These are phyloP conservation scores for Kwoniella sp. DNA, from an alignment of 768 basidiomycete genomes.

Conservation along the genomic window DNA sequence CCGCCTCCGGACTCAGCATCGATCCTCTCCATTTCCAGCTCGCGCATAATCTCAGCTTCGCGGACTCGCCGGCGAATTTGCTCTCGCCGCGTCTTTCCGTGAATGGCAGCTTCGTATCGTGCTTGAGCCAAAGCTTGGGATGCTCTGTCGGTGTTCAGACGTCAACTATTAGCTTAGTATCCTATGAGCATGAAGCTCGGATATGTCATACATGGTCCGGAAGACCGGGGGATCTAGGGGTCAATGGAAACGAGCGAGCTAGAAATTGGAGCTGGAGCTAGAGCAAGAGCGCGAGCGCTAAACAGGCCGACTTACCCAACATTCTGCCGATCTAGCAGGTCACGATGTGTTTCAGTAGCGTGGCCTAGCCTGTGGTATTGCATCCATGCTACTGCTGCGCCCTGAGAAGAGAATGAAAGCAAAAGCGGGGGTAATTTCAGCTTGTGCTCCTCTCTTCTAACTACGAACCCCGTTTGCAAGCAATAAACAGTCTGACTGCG, in stretches of 20 bases:
- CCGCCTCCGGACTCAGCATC: conserved; percentile 11
- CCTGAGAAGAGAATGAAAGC: conserved; percentile 21
- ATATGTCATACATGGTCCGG: too few species aligned
- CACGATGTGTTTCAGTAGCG: conserved; percentile 32
- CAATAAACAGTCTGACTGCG: too few species aligned
- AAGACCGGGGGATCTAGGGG: too few species aligned
- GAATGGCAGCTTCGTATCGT: conserved; percentile 47
- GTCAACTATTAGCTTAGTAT: too few species aligned
- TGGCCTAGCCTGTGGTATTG: conserved; percentile 46
- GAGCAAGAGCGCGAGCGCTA: not conserved
- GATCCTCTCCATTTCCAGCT: conserved; percentile 44
- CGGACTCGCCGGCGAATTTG: conserved; percentile 48
- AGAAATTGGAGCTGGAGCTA: too few species aligned
- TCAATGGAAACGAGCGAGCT: too few species aligned
- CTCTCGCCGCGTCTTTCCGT: conserved; percentile 49
- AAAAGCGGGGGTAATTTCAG: too few species aligned
- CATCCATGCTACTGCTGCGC: conserved; percentile 39
- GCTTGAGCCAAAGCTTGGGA: conserved; percentile 52
- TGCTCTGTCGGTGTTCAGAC: too few species aligned
- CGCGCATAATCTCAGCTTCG: conserved; percentile 39
- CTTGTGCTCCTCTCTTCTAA: too few species aligned
- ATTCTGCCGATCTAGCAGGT: conserved; percentile 42
- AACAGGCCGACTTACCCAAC: conserved; percentile 30
- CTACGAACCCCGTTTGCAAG: too few species aligned
- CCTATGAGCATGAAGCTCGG: too few species aligned